Percentiles rank a stretch among this genome's conserved stretches.
These are phyloP conservation scores for Trifolium repens DNA, from an alignment of 306 rosid species.

Conservation along the genomic window DNA sequence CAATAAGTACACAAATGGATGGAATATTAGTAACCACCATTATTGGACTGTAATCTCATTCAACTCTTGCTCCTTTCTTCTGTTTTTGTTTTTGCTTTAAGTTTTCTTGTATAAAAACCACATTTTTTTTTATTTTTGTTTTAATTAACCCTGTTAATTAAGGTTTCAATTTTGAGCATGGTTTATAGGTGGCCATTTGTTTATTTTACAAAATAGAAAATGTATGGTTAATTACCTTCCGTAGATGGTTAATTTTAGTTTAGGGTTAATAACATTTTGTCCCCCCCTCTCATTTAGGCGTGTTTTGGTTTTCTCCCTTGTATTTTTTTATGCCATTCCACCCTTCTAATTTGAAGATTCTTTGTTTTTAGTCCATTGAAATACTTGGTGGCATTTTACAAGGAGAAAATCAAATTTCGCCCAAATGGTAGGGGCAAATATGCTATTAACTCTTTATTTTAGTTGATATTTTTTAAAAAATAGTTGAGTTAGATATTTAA, in stretches of 20 bases:
- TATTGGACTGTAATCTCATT: slow-evolving; percentile 67
- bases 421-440: too few relatives aligned
- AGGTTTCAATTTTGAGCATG: not conserved
- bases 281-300: not conserved
- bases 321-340: too few relatives aligned
- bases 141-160: not conserved
- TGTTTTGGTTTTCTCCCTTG: too few relatives aligned
- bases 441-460: too few relatives aligned
- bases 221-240: not conserved
- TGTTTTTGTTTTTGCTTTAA: not conserved
- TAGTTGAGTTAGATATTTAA: too few relatives aligned
- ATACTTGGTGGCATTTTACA: too few relatives aligned
- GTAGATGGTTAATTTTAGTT: not conserved
- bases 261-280: too few relatives aligned
- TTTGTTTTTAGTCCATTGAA: too few relatives aligned
- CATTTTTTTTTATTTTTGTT: not conserved
- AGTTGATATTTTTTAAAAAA: too few relatives aligned
- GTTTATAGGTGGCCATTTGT: not conserved
- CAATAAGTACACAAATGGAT: slow-evolving; percentile 61
- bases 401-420: too few relatives aligned
- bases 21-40: slow-evolving; percentile 71
- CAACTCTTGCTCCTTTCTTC: not conserved
- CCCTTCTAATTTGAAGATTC: too few relatives aligned
- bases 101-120: not conserved
- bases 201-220: not conserved